Evolutionary conservation across 2,329 filamentous ascomycete species (phyloP).

Genomic region (Aspergillus glaucus): DNA sequence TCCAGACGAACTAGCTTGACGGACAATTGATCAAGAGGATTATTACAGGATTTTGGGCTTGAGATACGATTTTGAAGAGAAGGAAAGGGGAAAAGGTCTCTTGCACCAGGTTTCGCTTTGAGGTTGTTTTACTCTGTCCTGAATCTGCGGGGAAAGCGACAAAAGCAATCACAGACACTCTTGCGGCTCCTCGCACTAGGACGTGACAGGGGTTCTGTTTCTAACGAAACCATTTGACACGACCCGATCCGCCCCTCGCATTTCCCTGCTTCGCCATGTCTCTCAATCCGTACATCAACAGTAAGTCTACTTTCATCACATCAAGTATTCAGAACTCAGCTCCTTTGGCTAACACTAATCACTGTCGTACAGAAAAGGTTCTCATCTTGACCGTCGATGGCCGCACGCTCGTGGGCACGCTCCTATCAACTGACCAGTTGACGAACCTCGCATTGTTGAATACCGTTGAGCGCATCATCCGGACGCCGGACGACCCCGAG

Average conservation of each 20-base stretch:
- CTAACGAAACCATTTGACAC: background rate
- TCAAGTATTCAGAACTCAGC: background rate
- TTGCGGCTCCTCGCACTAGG: background rate
- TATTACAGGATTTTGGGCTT: background rate
- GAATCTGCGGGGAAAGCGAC: background rate
- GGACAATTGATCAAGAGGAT: background rate
- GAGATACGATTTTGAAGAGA: background rate
- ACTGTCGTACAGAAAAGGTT: conserved; percentile 66
- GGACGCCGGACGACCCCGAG: conserved; percentile 74
- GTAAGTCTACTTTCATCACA: conserved; percentile 30
- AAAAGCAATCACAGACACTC: background rate
- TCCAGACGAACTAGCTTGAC: background rate
- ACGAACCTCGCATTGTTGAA: conserved; percentile 86
- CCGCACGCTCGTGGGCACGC: conserved; percentile 72
- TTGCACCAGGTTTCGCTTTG: background rate
- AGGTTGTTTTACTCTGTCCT: background rate
- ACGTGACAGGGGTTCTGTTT: background rate
- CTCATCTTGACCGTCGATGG: conserved; percentile 89
- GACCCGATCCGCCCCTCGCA: background rate
- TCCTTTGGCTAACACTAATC: background rate
- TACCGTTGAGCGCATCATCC: conserved; percentile 84
- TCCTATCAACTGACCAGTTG: conserved; percentile 80
- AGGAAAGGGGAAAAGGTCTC: background rate
- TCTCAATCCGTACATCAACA: conserved; percentile 49
- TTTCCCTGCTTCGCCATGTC: conserved; percentile 39